A percentile compares a stretch with the other conserved stretches of the same genome.
Evolutionary conservation across 495 filamentous ascomycete species (phyloP).

Genomic region (Talaromyces thailandensis): DNA sequence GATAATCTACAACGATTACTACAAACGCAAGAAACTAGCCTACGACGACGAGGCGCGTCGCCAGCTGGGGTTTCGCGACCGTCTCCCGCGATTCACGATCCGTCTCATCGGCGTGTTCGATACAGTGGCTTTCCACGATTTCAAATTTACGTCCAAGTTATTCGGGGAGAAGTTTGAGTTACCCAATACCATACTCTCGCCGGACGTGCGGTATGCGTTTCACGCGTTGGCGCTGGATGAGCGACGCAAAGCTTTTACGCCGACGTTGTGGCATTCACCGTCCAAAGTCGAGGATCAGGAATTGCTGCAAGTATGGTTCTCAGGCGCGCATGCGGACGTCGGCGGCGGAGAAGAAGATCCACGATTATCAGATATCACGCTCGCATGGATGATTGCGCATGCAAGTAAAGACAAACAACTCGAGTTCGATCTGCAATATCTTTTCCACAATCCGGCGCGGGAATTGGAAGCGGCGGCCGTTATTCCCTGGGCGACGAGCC

Average conservation of each 20-base stretch:
- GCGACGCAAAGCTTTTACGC: constrained; percentile 38
- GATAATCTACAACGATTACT: constrained; percentile 39
- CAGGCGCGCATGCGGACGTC: constrained; percentile 43
- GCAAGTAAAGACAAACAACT: constrained; percentile 16
- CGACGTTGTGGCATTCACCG: constrained; percentile 44
- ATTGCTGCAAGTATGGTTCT: constrained; percentile 48
- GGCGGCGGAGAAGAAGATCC: constrained; percentile 38
- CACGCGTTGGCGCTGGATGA: constrained; percentile 55
- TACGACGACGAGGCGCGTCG: constrained; percentile 16
- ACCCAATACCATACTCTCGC: constrained; percentile 19
- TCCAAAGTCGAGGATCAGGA: constrained; percentile 13
- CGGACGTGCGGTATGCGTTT: constrained; percentile 47
- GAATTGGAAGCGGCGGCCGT: background rate
- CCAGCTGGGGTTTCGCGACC: constrained; percentile 11
- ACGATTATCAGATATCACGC: constrained; percentile 28
- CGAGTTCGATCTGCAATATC: constrained; percentile 10
- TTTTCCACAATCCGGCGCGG: constrained; percentile 11
- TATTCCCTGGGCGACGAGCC: constrained; percentile 14
- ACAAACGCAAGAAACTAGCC: constrained; percentile 20
- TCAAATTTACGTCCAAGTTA: constrained; percentile 13
- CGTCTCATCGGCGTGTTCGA: constrained; percentile 51
- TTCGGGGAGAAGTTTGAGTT: constrained; percentile 19
- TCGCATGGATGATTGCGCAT: constrained; percentile 41
- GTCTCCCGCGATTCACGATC: constrained; percentile 22
- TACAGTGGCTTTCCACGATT: constrained; percentile 43